Conservation (phyloP, 2,329 filamentous ascomycete genomes). For the Leptosphaerulina australis region DNA sequence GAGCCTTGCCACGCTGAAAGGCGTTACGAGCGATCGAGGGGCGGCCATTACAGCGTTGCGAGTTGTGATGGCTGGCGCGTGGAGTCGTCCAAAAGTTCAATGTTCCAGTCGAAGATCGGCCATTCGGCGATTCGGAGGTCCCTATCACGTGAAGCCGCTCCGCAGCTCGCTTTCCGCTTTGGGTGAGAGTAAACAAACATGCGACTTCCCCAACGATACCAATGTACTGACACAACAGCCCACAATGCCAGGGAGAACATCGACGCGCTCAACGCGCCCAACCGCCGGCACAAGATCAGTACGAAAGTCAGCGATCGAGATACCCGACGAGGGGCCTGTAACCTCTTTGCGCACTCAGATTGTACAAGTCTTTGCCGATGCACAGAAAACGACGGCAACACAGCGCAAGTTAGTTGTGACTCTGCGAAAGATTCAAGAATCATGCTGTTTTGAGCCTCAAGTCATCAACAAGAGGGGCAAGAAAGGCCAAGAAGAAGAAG, state of each 20-base stretch:
- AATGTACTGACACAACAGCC: conserved; percentile 4
- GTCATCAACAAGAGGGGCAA: conserved; percentile 55
- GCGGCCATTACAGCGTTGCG: conserved; percentile 40
- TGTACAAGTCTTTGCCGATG: conserved; percentile 62
- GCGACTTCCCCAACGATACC: not conserved
- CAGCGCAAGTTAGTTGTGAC: conserved; percentile 89
- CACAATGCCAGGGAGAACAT: conserved; percentile 56
- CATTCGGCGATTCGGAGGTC: conserved; percentile 6
- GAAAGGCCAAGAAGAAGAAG: conserved; percentile 49
- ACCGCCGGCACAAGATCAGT: conserved; percentile 53
- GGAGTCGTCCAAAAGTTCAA: conserved; percentile 11
- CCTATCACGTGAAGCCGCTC: not conserved
- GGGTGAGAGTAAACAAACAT: conserved; percentile 10
- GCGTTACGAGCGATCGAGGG: conserved; percentile 42
- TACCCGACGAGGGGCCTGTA: conserved; percentile 74
- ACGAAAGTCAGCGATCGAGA: conserved; percentile 52
- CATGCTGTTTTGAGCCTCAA: conserved; percentile 67
- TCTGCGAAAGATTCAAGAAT: conserved; percentile 87
- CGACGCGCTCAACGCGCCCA: conserved; percentile 49
- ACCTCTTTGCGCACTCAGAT: conserved; percentile 76
- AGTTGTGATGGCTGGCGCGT: conserved; percentile 8
- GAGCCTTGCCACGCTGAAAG: conserved; percentile 38
- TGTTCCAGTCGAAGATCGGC: not conserved
- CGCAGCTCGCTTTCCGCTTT: no score
- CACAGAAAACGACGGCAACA: conserved; percentile 86